These are phyloP conservation scores for Graphilbum fragrans DNA, from an alignment of 2,329 filamentous ascomycete species.

Conservation along the genomic window DNA sequence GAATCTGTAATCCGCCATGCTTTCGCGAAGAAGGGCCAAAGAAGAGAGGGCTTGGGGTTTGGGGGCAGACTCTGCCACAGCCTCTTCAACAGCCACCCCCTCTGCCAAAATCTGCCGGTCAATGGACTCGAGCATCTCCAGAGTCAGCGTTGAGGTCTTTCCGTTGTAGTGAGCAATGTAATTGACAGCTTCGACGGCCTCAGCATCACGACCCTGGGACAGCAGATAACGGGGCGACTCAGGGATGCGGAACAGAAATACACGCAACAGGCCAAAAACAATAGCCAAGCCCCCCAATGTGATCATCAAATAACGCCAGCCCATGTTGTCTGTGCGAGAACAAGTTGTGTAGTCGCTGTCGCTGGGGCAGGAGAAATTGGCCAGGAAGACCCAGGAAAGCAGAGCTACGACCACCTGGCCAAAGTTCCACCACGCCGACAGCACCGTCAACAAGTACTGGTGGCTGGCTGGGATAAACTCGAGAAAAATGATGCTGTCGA, in stretches of 20 bases:
- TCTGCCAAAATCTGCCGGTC: neutral
- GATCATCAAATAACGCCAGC: slow-evolving; percentile 11
- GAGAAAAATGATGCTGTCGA: slow-evolving; percentile 39
- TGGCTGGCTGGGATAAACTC: slow-evolving; percentile 35
- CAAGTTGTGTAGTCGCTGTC: slow-evolving; percentile 1
- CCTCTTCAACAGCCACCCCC: neutral
- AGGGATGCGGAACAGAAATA: slow-evolving; percentile 17
- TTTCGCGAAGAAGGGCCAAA: slow-evolving; percentile 10
- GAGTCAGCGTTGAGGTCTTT: slow-evolving; percentile 19
- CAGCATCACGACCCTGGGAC: slow-evolving; percentile 16
- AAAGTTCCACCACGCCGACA: slow-evolving; percentile 23
- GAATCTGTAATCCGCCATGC: slow-evolving; percentile 15
- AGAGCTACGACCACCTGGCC: slow-evolving; percentile 35
- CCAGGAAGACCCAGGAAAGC: slow-evolving; percentile 23
- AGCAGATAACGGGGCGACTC: slow-evolving; percentile 34
- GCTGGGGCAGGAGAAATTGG: slow-evolving; percentile 16
- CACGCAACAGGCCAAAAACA: slow-evolving; percentile 6
- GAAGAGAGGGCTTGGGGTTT: neutral
- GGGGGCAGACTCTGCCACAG: neutral
- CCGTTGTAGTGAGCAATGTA: slow-evolving; percentile 18
- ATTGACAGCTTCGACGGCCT: slow-evolving; percentile 15
- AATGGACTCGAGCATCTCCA: slow-evolving; percentile 22
- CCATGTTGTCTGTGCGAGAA: slow-evolving; percentile 7
- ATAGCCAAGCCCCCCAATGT: slow-evolving; percentile 7
- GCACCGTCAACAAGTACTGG: slow-evolving; percentile 32